Evolutionary conservation across 805 yeast genomes (phyloP).

Genomic region (Wickerhamomyces strasburgensis): DNA sequence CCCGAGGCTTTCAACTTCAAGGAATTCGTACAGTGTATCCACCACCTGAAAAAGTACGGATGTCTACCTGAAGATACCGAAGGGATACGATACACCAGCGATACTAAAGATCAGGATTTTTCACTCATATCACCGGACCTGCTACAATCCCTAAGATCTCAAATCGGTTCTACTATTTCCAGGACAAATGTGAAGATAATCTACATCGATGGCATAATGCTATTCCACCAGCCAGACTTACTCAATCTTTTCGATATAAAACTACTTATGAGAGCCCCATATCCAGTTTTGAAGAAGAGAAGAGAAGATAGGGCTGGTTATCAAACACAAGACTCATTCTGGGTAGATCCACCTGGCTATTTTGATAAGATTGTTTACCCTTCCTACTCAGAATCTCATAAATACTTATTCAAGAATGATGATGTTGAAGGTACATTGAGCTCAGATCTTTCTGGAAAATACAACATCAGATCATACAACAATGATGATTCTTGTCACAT

Average conservation of each 20-base stretch:
- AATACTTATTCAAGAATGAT: constrained; percentile 46
- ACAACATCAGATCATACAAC: constrained; percentile 19
- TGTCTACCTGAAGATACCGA: constrained; percentile 29
- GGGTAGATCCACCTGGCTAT: constrained; percentile 93
- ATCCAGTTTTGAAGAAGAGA: constrained; percentile 54
- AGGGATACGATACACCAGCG: constrained; percentile 18
- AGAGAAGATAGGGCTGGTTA: constrained; percentile 72
- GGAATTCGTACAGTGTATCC: constrained; percentile 45
- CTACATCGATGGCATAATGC: constrained; percentile 84
- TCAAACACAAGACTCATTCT: constrained; percentile 71
- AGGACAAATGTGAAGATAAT: constrained; percentile 22
- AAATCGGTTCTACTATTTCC: not conserved
- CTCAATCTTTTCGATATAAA: constrained; percentile 49
- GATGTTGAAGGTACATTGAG: constrained; percentile 33
- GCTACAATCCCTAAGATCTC: not conserved
- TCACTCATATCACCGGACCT: constrained; percentile 3
- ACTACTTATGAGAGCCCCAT: constrained; percentile 63
- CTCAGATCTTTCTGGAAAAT: not conserved
- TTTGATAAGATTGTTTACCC: constrained; percentile 90
- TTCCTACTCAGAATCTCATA: constrained; percentile 60
- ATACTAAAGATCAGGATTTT: constrained; percentile 22
- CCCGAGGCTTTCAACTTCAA: constrained; percentile 76
- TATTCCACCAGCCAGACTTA: constrained; percentile 52
- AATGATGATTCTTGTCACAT: constrained; percentile 18
- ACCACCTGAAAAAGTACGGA: constrained; percentile 37